Evolutionary conservation across 257 asterid species (phyloP), one percentile per base, ranked within the genome.

Genomic region (Solanum corneliomulleri): DNA sequence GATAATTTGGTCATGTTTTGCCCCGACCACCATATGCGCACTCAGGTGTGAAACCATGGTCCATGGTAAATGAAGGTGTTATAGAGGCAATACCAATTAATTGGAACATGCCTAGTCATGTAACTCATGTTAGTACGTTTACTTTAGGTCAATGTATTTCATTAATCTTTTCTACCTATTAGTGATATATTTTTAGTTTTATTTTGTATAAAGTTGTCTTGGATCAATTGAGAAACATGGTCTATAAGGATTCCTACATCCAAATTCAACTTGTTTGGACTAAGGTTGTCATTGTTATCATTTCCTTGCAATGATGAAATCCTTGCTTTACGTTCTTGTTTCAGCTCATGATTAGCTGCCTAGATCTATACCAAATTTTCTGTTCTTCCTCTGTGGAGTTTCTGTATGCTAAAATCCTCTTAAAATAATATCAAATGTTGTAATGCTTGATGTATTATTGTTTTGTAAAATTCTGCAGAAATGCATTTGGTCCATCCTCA

Each of bases 401-500:
- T 11, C 82, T 39, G 52, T 20, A 21, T 37, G 82, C 20, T 74
- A 20, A 21, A 39, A 74, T 39, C 82, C 52, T 74, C 82, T 74
- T 2, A 21, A 74, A 75, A 39, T 42, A 76, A 11, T 25, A 76
- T 42, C 35, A 41, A 35, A 76, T 76, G 20, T 76, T 74, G 52
- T 74, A 39, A n/a, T 42, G 37, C 35, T 23, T 76, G 60, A 76
- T 76, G 37, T 42, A 23, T 23, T n/a, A 86, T 45, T 25, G 68
- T 72, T 52, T 84, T 31, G 80, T 3, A 45, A 81, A 90, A 84
- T 58, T 81, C 86, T 89, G 91, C 93, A 96, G 99, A 91, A 93
- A 97, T 88, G 99, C 98, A 3, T 93, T 97, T 89, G 97, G 99
- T 41, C 91, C 98, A 80, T 97, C 99, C 86, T 97, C 93, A 1